phyloP scores from a whole-genome alignment of 805 yeast genomes.

The Starmerella tilneyi region DNA sequence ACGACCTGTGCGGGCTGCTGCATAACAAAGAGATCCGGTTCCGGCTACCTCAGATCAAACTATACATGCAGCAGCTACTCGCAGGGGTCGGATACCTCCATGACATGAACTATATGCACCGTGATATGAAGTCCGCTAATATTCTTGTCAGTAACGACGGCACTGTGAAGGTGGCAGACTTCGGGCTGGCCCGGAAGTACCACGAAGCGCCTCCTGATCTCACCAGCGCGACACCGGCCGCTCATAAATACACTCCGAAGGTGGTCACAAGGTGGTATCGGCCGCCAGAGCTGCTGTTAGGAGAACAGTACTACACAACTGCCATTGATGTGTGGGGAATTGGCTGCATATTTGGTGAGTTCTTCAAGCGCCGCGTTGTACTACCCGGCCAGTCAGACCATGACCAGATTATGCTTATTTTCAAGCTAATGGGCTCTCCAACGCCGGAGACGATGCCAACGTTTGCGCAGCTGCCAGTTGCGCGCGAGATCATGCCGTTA shows the following conservation, averaged over 20 bases:
- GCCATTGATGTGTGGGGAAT: constrained; percentile 97
- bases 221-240: constrained; percentile 37
- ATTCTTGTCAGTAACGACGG: constrained; percentile 71
- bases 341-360: constrained; percentile 91
- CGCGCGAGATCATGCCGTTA: constrained; percentile 21
- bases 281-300: constrained; percentile 85
- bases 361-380: constrained; percentile 72
- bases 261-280: constrained; percentile 98
- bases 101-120: constrained; percentile 48
- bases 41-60: constrained; percentile 61
- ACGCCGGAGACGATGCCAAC: constrained; percentile 49
- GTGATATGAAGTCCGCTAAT: constrained; percentile 96
- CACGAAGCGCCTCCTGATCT: constrained; percentile 50
- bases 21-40: constrained; percentile 64
- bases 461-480: constrained; percentile 46
- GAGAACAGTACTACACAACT: constrained; percentile 77
- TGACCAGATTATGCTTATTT: constrained; percentile 77
- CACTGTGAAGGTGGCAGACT: constrained; percentile 80
- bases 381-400: constrained; percentile 75
- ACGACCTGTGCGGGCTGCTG: constrained; percentile 80
- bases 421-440: constrained; percentile 76
- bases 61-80: constrained; percentile 67
- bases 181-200: constrained; percentile 78
- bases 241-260: constrained; percentile 43
- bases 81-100: constrained; percentile 78